Conservation (phyloP, 2,329 filamentous ascomycete species). For the Cytospora mali region DNA sequence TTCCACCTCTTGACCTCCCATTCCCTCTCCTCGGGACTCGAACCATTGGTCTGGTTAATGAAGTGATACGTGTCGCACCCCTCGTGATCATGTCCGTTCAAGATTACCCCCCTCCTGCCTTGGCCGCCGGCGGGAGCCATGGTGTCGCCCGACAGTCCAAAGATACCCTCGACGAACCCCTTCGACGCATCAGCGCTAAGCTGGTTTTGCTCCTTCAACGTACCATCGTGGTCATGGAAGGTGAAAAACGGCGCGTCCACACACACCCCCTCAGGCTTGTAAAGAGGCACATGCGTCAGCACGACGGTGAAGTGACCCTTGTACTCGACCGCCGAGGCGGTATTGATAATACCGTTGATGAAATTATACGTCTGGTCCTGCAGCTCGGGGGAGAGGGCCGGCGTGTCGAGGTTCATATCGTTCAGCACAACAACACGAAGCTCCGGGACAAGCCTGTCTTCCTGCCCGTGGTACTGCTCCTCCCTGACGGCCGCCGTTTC, state of each 20-base stretch:
- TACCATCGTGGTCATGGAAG: conserved; percentile 69
- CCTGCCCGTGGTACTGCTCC: conserved; percentile 46
- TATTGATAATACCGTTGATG: conserved; percentile 68
- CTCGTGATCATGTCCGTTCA: conserved; percentile 94
- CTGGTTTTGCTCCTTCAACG: conserved; percentile 89
- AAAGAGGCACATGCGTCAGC: conserved; percentile 87
- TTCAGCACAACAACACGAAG: conserved; percentile 86
- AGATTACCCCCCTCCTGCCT: conserved; percentile 74
- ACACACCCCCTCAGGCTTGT: conserved; percentile 82
- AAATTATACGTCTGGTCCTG: conserved; percentile 80
- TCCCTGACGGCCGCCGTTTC: conserved; percentile 35
- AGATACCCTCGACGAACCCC: conserved; percentile 81
- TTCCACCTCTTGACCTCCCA: conserved; percentile 56
- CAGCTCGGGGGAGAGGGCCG: conserved; percentile 66
- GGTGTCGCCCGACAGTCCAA: conserved; percentile 70
- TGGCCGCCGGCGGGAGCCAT: conserved; percentile 61
- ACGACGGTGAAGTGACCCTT: conserved; percentile 76
- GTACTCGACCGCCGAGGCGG: conserved; percentile 62
- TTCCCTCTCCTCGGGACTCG: conserved; percentile 42
- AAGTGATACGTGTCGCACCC: conserved; percentile 91
- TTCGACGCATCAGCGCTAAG: conserved; percentile 72
- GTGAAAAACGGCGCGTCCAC: conserved; percentile 82
- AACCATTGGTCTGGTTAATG: conserved; percentile 62
- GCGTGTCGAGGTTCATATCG: conserved; percentile 89
- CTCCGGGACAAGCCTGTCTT: conserved; percentile 60